A percentile compares a stretch with the other conserved stretches of the same genome.
Evolutionary conservation across 2,329 filamentous ascomycete species (phyloP).

Genomic region (Emmonsiellopsis sp.): DNA sequence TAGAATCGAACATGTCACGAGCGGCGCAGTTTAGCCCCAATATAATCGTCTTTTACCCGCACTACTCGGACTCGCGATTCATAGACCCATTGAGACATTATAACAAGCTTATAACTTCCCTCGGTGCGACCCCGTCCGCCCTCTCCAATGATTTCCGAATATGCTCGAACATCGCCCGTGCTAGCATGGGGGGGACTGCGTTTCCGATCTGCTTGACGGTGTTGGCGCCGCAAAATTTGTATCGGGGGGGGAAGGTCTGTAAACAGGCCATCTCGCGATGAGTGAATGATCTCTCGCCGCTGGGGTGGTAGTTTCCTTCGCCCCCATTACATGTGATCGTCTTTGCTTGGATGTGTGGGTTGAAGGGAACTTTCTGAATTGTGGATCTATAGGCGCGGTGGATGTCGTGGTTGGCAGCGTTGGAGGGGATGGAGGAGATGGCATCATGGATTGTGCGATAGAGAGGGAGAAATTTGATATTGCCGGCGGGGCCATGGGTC

Average conservation of each 20-base stretch:
- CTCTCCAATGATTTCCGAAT: constrained; percentile 27
- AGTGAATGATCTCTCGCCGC: constrained; percentile 54
- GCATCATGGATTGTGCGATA: constrained; percentile 34
- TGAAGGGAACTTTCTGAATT: constrained; percentile 30
- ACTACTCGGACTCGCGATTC: no score
- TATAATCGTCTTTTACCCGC: no score
- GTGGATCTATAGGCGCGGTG: constrained; percentile 15
- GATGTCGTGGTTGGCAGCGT: constrained; percentile 35
- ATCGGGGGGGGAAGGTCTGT: constrained; percentile 57
- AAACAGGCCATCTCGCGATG: constrained; percentile 58
- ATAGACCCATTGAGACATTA: no score
- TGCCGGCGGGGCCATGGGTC: constrained; percentile 41
- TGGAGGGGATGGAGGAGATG: constrained; percentile 30
- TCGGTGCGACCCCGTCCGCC: constrained; percentile 20
- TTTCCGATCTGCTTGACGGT: constrained; percentile 62
- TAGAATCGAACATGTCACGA: no score
- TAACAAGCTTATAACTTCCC: no score
- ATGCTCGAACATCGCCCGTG: constrained; percentile 28
- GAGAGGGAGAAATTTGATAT: constrained; percentile 18
- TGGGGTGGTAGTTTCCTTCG: constrained; percentile 55
- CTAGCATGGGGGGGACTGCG: constrained; percentile 56
- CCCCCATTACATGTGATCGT: constrained; percentile 57
- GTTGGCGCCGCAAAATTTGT: constrained; percentile 43
- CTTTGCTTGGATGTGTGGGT: constrained; percentile 41
- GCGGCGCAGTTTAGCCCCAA: no score